Percentiles rank a stretch among this genome's conserved stretches.
These are phyloP conservation scores for Vaucheria bursata DNA, from an alignment of 352 stramenopile genomes.

Conservation along the genomic window DNA sequence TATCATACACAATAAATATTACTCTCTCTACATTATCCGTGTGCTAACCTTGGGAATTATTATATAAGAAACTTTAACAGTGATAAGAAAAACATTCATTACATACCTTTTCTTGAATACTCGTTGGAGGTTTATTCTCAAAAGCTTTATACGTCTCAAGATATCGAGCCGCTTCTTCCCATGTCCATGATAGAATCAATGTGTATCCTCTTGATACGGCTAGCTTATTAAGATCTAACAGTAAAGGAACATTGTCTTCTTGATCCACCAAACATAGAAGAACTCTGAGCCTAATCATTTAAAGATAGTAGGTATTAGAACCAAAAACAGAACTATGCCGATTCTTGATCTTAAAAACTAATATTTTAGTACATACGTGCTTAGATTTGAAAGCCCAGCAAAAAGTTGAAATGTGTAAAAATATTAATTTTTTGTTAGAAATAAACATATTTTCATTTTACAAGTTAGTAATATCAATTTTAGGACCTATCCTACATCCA, in stretches of 20 bases:
- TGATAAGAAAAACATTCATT: no score
- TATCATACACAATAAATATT: no score
- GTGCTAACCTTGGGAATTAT: no score
- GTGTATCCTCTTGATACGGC: constrained; percentile 78
- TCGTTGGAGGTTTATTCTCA: constrained; percentile 82
- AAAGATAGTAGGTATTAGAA: no score
- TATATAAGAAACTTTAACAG: no score
- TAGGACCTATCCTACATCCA: no score
- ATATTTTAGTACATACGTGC: neutral
- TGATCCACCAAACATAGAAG: constrained; percentile 88
- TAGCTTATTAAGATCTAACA: constrained; percentile 83
- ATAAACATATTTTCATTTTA: no score
- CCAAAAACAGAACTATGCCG: neutral
- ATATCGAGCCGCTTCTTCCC: constrained; percentile 79
- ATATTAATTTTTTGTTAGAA: no score
- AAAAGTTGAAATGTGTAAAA: no score
- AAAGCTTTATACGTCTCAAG: constrained; percentile 90
- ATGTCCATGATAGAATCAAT: constrained; percentile 80
- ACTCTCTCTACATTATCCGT: no score
- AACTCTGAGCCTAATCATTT: constrained; percentile 60
- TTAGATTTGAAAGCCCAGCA: no score
- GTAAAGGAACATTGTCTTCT: constrained; percentile 78
- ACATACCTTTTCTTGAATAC: constrained; percentile 82
- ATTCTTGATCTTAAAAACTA: neutral
- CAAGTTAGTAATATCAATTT: no score